A percentile compares a stretch with the other conserved stretches of the same genome.
phyloP scores from a whole-genome alignment of 345 rosid species.

The thale cress (Arabidopsis thaliana) region DNA sequence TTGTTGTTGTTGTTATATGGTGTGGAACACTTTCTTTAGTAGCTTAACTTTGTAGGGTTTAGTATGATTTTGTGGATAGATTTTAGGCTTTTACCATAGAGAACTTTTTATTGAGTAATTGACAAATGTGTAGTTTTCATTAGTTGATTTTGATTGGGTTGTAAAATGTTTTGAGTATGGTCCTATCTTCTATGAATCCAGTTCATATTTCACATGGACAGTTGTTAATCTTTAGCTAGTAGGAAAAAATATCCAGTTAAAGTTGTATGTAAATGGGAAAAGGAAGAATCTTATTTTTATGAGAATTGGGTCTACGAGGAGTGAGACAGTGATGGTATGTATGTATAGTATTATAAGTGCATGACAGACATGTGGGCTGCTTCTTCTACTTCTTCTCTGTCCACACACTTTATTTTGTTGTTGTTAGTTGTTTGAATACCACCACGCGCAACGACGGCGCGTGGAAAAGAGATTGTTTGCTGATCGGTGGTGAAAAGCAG shows the following conservation, averaged over 20 bases:
- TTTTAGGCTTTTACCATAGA: conserved; percentile 16
- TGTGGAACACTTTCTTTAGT: neutral
- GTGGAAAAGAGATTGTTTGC: neutral
- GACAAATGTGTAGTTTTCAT: conserved; percentile 2
- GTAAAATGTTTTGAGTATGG: neutral
- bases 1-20: neutral
- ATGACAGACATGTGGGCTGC: conserved; percentile 47
- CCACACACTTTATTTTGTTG: neutral
- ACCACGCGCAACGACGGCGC: conserved; percentile 33
- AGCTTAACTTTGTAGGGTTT: conserved; percentile 31
- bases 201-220: conserved; percentile 40
- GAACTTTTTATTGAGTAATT: neutral
- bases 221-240: conserved; percentile 25
- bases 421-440: neutral
- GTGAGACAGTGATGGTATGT: conserved; percentile 40
- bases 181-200: conserved; percentile 33
- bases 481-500: conserved; percentile 42
- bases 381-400: conserved; percentile 31
- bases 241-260: conserved; percentile 20
- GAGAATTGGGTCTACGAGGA: conserved; percentile 27
- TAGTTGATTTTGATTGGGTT: neutral
- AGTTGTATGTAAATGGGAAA: neutral
- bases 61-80: conserved; percentile 16
- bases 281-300: conserved; percentile 21
- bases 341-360: conserved; percentile 26